Evolutionary conservation across 495 filamentous ascomycete genomes (phyloP), one percentile per base, ranked within the genome.

Genomic region (Annulohypoxylon stygium): DNA sequence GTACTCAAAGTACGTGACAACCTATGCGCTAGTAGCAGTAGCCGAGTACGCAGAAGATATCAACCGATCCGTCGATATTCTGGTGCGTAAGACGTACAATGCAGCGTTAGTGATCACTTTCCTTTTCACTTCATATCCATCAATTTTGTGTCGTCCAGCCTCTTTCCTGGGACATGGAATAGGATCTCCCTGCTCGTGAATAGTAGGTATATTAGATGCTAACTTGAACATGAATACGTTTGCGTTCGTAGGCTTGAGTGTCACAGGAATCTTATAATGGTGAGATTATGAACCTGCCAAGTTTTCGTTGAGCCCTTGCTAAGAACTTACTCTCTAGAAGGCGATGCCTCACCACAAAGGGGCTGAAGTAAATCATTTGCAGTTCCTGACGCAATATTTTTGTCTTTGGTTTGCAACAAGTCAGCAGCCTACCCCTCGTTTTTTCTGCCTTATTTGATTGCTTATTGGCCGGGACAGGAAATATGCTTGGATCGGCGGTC

Each of bases 381-480:
- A 6, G 67, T 68, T 84, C 5, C 54, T 86, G 26, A 33, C n/a
- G 1, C 68, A 76, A 11, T 74, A 75, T 3, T 77, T 85, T 25
- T 68, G 62, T 14, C 75, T 85, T 2, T 84, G 81, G 82, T 83
- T 85, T 73, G 78, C 81, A 1, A 80, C 79, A 2, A 75, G 84
- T 86, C 68, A 61, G 84, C 76, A 8, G 0, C 43, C n/a, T 36
- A 11, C 26, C 41, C 16, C 12, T 20, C 16, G 0, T 45, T 2
- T 41, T 16, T 6, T 11, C 12, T 23, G 3, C 33, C 20, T 37
- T 39, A 16, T 30, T n/a, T 11, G 54, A 66, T 23, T 14, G 3
- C 61, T 72, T 14, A 75, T 37, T 36, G 43, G 30, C 8, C 16
- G 63, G 73, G 39, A 61, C 61, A 75, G 80, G 80, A 25, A 78